phyloP scores from a whole-genome alignment of 148 eudicot genomes.

The Tetragonia tetragonoides region DNA sequence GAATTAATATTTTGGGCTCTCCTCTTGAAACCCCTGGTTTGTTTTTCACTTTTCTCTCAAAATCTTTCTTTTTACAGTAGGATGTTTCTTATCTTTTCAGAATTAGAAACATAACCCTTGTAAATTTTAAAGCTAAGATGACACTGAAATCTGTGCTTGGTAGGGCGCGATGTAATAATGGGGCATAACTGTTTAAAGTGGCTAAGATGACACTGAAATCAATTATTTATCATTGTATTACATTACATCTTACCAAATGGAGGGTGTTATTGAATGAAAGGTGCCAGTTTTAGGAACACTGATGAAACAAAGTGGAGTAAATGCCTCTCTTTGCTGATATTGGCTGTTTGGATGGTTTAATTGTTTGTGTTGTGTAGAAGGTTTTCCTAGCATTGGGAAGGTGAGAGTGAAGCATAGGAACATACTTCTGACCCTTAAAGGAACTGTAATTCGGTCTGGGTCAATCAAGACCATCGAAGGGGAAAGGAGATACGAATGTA shows the following conservation, averaged over 20 bases:
- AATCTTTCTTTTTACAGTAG: not conserved
- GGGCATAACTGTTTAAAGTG: not conserved
- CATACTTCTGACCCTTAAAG: slow-evolving; percentile 84
- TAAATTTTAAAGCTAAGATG: not conserved
- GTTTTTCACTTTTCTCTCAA: slow-evolving; percentile 4
- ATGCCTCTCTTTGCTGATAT: not conserved
- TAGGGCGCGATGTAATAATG: not conserved
- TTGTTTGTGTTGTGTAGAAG: slow-evolving; percentile 42
- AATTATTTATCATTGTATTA: no score
- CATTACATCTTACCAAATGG: not conserved
- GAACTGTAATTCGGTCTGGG: slow-evolving; percentile 88
- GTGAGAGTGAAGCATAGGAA: slow-evolving; percentile 83
- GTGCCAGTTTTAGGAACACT: not conserved
- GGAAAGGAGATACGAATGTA: slow-evolving; percentile 71
- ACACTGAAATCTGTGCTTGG: not conserved
- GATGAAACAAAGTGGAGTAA: not conserved
- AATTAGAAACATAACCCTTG: not conserved
- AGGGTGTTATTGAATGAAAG: not conserved
- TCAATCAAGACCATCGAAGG: slow-evolving; percentile 90
- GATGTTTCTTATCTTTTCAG: not conserved
- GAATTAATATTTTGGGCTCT: slow-evolving; percentile 67
- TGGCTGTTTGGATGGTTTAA: slow-evolving; percentile 1
- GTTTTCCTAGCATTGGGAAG: slow-evolving; percentile 87
- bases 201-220: not conserved
- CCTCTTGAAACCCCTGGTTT: slow-evolving; percentile 76